Evolutionary conservation across 345 rosid species (phyloP).

Genomic region (Gossypium longicalyx): DNA sequence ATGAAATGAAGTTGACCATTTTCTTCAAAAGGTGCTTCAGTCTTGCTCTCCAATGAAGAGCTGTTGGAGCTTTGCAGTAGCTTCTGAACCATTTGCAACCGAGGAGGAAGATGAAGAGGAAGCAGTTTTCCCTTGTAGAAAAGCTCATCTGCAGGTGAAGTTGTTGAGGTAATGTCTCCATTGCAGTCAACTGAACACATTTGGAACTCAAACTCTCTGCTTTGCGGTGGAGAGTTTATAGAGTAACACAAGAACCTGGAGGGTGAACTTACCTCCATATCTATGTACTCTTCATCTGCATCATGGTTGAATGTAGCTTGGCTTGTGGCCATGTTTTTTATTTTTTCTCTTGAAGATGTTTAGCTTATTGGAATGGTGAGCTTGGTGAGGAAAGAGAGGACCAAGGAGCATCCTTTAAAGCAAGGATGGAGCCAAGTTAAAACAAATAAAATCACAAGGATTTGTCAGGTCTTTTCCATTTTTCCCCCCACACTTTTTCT

Average conservation of each 20-base stretch:
- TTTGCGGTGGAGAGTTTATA: slow-evolving; percentile 54
- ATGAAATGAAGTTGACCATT: background rate
- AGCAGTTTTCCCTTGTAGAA: slow-evolving; percentile 93
- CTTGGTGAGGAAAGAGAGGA: slow-evolving; percentile 21
- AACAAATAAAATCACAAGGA: slow-evolving; percentile 19
- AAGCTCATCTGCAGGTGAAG: slow-evolving; percentile 87
- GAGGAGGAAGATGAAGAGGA: slow-evolving; percentile 89
- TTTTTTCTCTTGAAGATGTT: slow-evolving; percentile 9
- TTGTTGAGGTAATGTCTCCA: slow-evolving; percentile 23
- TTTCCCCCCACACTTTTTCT: background rate
- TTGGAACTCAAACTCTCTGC: slow-evolving; percentile 82
- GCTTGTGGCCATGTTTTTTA: slow-evolving; percentile 29
- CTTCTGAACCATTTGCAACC: slow-evolving; percentile 67
- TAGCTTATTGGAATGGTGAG: slow-evolving; percentile 16
- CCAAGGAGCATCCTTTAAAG: slow-evolving; percentile 43
- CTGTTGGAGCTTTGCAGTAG: slow-evolving; percentile 41
- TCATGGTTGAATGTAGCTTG: slow-evolving; percentile 23
- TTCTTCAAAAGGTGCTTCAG: slow-evolving; percentile 27
- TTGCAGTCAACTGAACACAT: slow-evolving; percentile 44
- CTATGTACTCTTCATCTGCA: slow-evolving; percentile 76
- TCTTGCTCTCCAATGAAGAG: background rate
- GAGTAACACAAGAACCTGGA: slow-evolving; percentile 45
- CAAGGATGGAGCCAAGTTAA: slow-evolving; percentile 31
- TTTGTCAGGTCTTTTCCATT: slow-evolving; percentile 19
- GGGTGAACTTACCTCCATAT: slow-evolving; percentile 64